Percentiles rank a stretch among this genome's conserved stretches.
phyloP scores from a whole-genome alignment of 352 stramenopile species.

The Thraustochytrium striatum region DNA sequence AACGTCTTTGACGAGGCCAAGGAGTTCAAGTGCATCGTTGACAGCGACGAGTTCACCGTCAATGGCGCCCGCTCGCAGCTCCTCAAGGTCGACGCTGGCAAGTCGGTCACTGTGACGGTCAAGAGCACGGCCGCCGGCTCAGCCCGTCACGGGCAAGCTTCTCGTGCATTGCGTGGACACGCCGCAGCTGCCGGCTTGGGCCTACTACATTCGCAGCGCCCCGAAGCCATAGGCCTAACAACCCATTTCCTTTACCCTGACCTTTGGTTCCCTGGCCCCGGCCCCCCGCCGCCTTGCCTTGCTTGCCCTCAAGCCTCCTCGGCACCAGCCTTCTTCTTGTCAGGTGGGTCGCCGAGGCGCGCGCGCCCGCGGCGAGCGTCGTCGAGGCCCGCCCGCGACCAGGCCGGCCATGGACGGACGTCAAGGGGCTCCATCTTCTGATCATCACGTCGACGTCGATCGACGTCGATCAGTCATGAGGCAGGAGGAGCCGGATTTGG shows the following conservation, averaged over 20 bases:
- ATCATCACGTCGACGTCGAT: no score
- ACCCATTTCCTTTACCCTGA: no score
- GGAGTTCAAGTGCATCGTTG: constrained; percentile 72
- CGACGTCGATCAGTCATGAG: no score
- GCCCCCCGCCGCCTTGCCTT: no score
- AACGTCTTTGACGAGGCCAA: constrained; percentile 74
- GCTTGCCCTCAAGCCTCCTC: no score
- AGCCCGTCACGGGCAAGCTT: constrained; percentile 65
- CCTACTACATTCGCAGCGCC: constrained; percentile 67
- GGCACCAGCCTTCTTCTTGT: neutral
- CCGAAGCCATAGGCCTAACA: neutral
- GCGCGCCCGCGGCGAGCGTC: no score
- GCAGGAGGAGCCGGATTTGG: no score
- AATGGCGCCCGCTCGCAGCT: constrained; percentile 47
- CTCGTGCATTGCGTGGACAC: constrained; percentile 69
- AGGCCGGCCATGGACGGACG: no score
- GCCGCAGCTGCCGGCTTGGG: constrained; percentile 70
- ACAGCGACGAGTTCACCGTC: constrained; percentile 69
- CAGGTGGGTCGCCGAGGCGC: no score
- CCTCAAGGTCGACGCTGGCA: constrained; percentile 56
- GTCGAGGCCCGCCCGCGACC: no score
- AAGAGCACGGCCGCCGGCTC: constrained; percentile 51
- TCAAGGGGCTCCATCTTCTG: no score
- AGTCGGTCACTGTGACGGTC: constrained; percentile 63
- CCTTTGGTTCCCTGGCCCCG: no score